These are phyloP conservation scores for Cyclotella baltica DNA, from an alignment of 108 stramenopile species.

Conservation along the genomic window DNA sequence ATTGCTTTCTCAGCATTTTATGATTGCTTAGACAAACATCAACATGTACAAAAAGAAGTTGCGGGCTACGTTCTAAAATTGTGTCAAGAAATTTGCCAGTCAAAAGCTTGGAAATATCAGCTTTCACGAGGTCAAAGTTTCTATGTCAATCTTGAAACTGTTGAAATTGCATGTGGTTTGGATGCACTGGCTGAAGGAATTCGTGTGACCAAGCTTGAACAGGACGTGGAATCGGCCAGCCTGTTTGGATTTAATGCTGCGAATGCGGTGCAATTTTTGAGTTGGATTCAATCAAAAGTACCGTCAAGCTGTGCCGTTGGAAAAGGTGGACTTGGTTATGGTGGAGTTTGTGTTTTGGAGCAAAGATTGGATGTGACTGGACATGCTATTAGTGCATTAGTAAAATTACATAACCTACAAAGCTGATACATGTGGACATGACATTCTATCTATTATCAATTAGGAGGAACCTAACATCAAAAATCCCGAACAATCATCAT, in stretches of 20 bases:
- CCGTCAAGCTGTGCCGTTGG: conserved; percentile 29
- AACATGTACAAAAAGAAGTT: background rate
- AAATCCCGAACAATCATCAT: too few species aligned
- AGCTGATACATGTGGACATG: too few species aligned
- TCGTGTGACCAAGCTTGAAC: conserved; percentile 7
- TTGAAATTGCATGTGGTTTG: conserved; percentile 61
- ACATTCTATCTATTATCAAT: too few species aligned
- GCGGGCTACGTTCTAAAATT: conserved; percentile 31
- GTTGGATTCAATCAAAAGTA: conserved; percentile 45
- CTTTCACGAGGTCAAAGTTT: conserved; percentile 41
- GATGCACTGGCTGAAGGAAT: conserved; percentile 55
- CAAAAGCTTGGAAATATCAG: conserved; percentile 51
- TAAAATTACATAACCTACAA: conserved; percentile 10
- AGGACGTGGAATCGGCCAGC: conserved; percentile 3
- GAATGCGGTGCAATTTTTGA: conserved; percentile 50
- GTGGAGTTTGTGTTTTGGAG: conserved; percentile 47
- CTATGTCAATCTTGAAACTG: conserved; percentile 56
- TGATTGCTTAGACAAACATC: conserved; percentile 8
- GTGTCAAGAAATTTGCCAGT: conserved; percentile 50
- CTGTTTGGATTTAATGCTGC: conserved; percentile 21
- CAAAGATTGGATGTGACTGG: conserved; percentile 64
- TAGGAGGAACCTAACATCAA: too few species aligned
- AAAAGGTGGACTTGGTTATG: conserved; percentile 56
- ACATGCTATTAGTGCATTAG: conserved; percentile 48
- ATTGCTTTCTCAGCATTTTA: conserved; percentile 44